A percentile compares a stretch with the other conserved stretches of the same genome.
Evolutionary conservation across 2,329 filamentous ascomycete genomes (phyloP).

Genomic region (Arthrobotrys conoides): DNA sequence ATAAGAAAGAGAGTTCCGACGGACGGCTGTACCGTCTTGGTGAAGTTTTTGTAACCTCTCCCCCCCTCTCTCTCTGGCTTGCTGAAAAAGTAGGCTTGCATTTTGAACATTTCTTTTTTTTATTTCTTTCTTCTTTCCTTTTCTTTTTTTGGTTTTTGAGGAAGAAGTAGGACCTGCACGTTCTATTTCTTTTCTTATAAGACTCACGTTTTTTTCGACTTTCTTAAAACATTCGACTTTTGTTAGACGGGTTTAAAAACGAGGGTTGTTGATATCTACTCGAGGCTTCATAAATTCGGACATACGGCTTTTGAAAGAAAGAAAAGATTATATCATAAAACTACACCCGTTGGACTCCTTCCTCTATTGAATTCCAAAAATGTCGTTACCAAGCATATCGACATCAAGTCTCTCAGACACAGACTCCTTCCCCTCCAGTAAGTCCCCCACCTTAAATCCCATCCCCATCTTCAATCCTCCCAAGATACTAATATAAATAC

Average conservation of each 20-base stretch:
- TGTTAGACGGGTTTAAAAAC: background rate
- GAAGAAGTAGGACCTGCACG: too few species aligned
- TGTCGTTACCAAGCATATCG: slow-evolving; percentile 15
- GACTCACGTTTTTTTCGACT: background rate
- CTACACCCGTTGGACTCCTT: too few species aligned
- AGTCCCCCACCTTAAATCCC: background rate
- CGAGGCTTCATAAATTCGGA: background rate
- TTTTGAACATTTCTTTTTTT: background rate
- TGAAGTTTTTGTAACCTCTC: slow-evolving; percentile 1
- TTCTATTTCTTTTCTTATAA: too few species aligned
- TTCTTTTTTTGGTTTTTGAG: too few species aligned
- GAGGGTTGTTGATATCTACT: background rate
- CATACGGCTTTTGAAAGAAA: background rate
- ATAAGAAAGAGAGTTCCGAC: slow-evolving; percentile 16
- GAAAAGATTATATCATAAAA: too few species aligned
- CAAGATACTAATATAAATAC: background rate
- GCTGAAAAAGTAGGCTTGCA: background rate
- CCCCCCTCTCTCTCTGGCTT: too few species aligned
- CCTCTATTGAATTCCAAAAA: background rate
- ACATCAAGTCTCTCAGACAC: slow-evolving; percentile 6
- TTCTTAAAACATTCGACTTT: background rate
- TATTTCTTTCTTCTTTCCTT: too few species aligned
- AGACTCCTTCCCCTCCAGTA: slow-evolving; percentile 19
- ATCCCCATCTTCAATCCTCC: background rate
- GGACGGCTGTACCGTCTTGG: background rate